phyloP scores from a whole-genome alignment of 805 yeast species.

The Pichia scutulata region DNA sequence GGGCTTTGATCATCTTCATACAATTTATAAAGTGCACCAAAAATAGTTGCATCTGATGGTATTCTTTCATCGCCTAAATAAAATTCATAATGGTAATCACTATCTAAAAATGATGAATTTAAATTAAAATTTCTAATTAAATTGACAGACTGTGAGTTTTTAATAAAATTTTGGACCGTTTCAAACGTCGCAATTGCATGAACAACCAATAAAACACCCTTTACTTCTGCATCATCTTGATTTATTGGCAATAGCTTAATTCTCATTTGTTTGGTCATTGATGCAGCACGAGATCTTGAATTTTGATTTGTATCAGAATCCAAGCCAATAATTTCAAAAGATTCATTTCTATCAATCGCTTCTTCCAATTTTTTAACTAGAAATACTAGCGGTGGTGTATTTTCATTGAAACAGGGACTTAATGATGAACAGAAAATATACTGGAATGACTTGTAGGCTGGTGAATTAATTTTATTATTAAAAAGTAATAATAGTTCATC shows the following conservation, averaged over 20 bases:
- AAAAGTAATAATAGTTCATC: conserved; percentile 34
- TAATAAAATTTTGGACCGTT: conserved; percentile 41
- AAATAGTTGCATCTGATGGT: conserved; percentile 62
- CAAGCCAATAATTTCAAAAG: conserved; percentile 54
- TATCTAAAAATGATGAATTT: conserved; percentile 14
- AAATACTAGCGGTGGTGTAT: conserved; percentile 30
- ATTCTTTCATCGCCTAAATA: conserved; percentile 47
- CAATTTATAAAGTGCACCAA: conserved; percentile 57
- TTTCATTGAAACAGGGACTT: conserved; percentile 27
- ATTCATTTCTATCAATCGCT: conserved; percentile 63
- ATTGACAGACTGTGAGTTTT: conserved; percentile 13
- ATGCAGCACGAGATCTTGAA: conserved; percentile 37
- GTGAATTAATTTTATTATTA: conserved; percentile 22
- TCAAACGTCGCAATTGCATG: conserved; percentile 57
- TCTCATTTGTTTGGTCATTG: conserved; percentile 66
- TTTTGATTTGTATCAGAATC: conserved; percentile 25
- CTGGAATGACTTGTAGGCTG: conserved; percentile 37
- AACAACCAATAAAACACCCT: conserved; percentile 37
- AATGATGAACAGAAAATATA: conserved; percentile 29
- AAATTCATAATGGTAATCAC: conserved; percentile 44
- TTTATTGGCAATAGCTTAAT: conserved; percentile 43
- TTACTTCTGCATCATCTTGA: conserved; percentile 21
- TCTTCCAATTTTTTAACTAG: conserved; percentile 62
- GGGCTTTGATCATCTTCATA: neutral
- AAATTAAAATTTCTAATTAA: neutral